Evolutionary conservation across 441 rosid species (phyloP).

Genomic region (Brassica balearica): DNA sequence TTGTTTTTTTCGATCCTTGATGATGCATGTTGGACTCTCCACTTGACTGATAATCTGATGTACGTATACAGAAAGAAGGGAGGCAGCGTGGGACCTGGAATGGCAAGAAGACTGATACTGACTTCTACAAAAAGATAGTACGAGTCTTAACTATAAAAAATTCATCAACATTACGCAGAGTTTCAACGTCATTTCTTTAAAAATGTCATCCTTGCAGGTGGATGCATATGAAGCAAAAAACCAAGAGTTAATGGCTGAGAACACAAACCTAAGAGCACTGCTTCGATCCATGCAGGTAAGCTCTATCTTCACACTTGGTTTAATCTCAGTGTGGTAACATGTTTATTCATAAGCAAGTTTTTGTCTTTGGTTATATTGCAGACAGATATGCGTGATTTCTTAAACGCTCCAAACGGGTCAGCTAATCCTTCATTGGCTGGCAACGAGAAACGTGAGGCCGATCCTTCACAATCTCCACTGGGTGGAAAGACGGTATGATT

Average conservation of each 20-base stretch:
- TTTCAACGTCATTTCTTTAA: slow-evolving; percentile 31
- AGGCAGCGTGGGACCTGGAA: slow-evolving; percentile 99
- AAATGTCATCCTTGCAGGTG: slow-evolving; percentile 59
- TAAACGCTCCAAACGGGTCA: slow-evolving; percentile 84
- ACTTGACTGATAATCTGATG: slow-evolving; percentile 28
- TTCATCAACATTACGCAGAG: background rate
- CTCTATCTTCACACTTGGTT: slow-evolving; percentile 14
- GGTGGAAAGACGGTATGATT: slow-evolving; percentile 80
- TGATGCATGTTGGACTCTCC: slow-evolving; percentile 14
- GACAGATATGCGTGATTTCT: slow-evolving; percentile 95
- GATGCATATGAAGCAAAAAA: slow-evolving; percentile 97
- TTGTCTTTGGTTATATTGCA: slow-evolving; percentile 44
- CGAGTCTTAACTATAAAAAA: slow-evolving; percentile 26
- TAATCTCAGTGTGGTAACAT: background rate
- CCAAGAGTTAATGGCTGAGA: slow-evolving; percentile 94
- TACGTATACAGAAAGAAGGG: slow-evolving; percentile 84
- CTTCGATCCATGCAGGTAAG: slow-evolving; percentile 95
- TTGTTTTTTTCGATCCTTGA: background rate
- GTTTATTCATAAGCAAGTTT: slow-evolving; percentile 14
- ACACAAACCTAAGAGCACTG: slow-evolving; percentile 85
- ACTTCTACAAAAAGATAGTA: slow-evolving; percentile 95
- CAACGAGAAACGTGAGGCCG: slow-evolving; percentile 66
- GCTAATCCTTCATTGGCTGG: slow-evolving; percentile 74
- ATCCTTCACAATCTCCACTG: slow-evolving; percentile 82
- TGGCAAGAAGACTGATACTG: slow-evolving; percentile 96